A percentile compares a stretch with the other conserved stretches of the same genome.
Evolutionary conservation across 257 asterid species (phyloP).

Genomic region (Solanum sitiens): DNA sequence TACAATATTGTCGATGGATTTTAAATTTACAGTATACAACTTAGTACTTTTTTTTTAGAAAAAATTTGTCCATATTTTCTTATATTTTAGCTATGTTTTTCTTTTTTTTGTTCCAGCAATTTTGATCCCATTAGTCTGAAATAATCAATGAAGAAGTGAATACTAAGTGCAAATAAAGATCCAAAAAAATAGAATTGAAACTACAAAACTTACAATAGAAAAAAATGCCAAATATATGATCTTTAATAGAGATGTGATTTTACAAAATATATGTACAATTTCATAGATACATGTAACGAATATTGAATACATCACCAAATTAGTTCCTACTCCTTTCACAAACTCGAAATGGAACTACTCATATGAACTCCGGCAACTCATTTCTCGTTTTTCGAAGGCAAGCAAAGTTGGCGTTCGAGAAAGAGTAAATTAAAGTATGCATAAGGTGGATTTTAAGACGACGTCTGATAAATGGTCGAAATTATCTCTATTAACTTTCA

Average conservation of each 20-base stretch:
- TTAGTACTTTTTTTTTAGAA: neutral
- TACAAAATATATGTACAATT: too few relatives aligned
- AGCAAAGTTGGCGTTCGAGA: conserved; percentile 54
- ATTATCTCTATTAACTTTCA: conserved; percentile 51
- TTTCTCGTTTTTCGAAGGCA: conserved; percentile 51
- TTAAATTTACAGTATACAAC: neutral
- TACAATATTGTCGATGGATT: neutral
- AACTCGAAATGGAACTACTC: conserved; percentile 18
- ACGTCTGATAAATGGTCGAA: conserved; percentile 77
- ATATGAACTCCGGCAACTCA: conserved; percentile 45
- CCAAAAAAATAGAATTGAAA: too few relatives aligned
- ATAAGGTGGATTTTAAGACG: conserved; percentile 29
- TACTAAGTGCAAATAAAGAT: neutral
- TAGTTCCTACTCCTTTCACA: neutral
- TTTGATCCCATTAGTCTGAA: neutral
- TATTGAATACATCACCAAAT: neutral
- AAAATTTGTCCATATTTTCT: neutral
- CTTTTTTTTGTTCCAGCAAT: neutral
- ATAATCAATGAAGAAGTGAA: neutral
- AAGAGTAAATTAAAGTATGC: conserved; percentile 44
- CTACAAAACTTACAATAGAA: too few relatives aligned
- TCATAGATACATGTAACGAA: neutral
- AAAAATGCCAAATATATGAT: too few relatives aligned
- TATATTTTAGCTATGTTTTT: neutral
- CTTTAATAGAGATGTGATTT: too few relatives aligned